Percentiles rank a stretch among this genome's conserved stretches.
Evolutionary conservation across 345 rosid genomes (phyloP).

Genomic region (Rhodamnia argentea): DNA sequence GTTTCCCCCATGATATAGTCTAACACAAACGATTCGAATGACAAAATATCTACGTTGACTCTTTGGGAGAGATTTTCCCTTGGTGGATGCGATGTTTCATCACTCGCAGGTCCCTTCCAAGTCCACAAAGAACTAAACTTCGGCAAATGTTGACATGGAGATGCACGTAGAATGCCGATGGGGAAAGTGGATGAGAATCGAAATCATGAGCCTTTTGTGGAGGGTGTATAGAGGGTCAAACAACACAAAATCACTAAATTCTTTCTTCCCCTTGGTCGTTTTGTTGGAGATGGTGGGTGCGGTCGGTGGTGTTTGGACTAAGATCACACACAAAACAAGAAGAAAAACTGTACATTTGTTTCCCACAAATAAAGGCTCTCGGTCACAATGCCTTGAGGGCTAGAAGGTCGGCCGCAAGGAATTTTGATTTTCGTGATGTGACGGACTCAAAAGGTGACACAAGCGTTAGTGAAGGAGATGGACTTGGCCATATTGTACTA

Average conservation of each 20-base stretch:
- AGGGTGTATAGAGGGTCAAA: background rate
- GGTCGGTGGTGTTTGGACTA: background rate
- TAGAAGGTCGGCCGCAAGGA: background rate
- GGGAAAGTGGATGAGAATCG: background rate
- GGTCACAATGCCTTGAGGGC: background rate
- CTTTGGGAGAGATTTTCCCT: background rate
- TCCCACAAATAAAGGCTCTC: background rate
- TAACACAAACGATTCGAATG: background rate
- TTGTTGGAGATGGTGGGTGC: background rate
- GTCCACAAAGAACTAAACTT: background rate
- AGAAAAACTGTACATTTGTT: background rate
- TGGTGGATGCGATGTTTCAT: background rate
- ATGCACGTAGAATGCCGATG: background rate
- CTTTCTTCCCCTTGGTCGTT: background rate
- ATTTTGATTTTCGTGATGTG: background rate
- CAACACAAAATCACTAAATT: background rate
- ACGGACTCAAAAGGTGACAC: background rate
- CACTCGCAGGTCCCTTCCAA: background rate
- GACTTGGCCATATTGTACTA: background rate
- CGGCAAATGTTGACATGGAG: background rate
- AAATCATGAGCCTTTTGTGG: background rate
- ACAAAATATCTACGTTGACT: background rate
- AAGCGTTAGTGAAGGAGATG: background rate
- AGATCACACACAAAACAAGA: background rate
- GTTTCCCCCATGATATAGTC: background rate